These are phyloP conservation scores for Coniferiporia sulphurascens DNA, from an alignment of 1,284 basidiomycete species.

Conservation along the genomic window DNA sequence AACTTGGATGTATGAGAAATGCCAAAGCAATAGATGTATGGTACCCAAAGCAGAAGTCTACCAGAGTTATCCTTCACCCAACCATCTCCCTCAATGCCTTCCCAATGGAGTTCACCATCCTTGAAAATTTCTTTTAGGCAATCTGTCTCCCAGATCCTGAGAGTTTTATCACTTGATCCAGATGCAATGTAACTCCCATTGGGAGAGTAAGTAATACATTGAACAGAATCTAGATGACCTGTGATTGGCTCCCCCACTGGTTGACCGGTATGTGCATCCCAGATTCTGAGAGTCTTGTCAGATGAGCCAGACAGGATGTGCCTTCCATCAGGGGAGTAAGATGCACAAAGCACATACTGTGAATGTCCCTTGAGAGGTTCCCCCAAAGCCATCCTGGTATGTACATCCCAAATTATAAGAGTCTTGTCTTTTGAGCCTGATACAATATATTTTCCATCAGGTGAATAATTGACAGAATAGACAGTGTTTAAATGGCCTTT, in stretches of 20 bases:
- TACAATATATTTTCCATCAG: background rate
- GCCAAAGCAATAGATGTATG: too few species aligned
- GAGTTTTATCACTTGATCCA: constrained; percentile 80
- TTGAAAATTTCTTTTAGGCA: too few species aligned
- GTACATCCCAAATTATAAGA: background rate
- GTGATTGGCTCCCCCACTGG: background rate
- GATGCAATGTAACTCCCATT: constrained; percentile 43
- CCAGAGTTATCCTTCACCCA: too few species aligned
- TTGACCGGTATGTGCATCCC: background rate
- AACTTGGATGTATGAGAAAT: too few species aligned
- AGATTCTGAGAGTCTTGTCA: constrained; percentile 35
- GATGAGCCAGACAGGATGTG: constrained; percentile 58
- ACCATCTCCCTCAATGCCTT: too few species aligned
- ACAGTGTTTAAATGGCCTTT: background rate
- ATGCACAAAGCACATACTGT: constrained; percentile 1
- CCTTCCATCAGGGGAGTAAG: constrained; percentile 19
- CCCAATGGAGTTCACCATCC: too few species aligned
- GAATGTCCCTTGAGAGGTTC: constrained; percentile 7
- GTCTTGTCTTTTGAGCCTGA: constrained; percentile 10
- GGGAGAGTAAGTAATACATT: background rate
- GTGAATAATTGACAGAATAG: constrained; percentile 5
- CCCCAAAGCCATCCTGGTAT: background rate
- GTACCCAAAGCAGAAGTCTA: too few species aligned
- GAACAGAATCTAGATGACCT: background rate
- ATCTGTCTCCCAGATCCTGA: constrained; percentile 88